Conservation (phyloP, 2,329 filamentous ascomycete genomes). For the Apiospora koreana region DNA sequence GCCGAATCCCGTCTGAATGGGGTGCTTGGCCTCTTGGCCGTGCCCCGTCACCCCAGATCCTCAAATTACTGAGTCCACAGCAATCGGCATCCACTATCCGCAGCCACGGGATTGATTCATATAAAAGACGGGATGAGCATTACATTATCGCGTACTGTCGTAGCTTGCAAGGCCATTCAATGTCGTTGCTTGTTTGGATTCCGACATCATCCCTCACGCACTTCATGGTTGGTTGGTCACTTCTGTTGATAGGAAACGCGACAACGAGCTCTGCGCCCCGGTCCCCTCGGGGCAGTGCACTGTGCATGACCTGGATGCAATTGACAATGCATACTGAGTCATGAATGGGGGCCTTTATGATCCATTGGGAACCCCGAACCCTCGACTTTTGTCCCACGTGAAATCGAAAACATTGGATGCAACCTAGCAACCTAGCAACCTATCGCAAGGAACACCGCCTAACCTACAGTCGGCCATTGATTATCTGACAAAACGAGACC, state of each 20-base stretch:
- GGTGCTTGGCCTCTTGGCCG: not conserved
- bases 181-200: not conserved
- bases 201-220: not conserved
- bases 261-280: not conserved
- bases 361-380: not conserved
- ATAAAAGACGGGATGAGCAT: not conserved
- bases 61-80: not conserved
- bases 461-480: no score
- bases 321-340: not conserved
- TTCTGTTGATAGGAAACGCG: not conserved
- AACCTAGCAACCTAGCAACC: no score
- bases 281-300: no score
- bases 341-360: not conserved
- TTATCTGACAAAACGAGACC: not conserved
- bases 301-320: not conserved
- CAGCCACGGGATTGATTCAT: not conserved
- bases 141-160: no score
- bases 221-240: no score
- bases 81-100: conserved; percentile 4
- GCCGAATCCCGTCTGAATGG: not conserved
- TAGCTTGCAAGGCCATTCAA: no score
- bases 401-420: not conserved
- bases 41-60: not conserved
- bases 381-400: not conserved
- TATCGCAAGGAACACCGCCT: not conserved